These are phyloP conservation scores for Cicer judaicum DNA, from an alignment of 306 rosid species.

Conservation along the genomic window DNA sequence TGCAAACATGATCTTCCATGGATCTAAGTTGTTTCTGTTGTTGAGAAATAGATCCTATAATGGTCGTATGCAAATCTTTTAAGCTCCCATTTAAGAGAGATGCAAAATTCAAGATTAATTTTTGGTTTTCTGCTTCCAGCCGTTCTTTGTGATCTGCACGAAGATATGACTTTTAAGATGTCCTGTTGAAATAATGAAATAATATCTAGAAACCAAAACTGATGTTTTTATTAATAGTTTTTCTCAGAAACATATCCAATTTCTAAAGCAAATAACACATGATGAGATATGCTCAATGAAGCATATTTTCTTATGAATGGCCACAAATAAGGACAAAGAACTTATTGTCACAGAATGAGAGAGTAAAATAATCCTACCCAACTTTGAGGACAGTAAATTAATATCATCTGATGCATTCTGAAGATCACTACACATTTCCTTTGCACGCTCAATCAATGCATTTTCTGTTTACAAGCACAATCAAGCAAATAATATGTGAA, in stretches of 20 bases:
- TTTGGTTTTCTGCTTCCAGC: conserved; percentile 75
- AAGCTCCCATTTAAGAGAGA: conserved; percentile 72
- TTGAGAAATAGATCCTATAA: conserved; percentile 74
- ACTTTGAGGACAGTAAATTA: conserved; percentile 57
- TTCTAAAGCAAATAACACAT: not conserved
- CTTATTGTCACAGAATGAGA: not conserved
- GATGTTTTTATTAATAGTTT: not conserved
- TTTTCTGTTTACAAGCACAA: conserved; percentile 60
- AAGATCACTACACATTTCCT: conserved; percentile 71
- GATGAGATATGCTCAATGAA: conserved; percentile 10
- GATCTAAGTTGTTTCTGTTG: conserved; percentile 72
- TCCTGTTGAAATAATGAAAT: conserved; percentile 9
- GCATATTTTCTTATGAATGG: conserved; percentile 17
- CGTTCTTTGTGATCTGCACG: conserved; percentile 70
- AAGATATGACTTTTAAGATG: conserved; percentile 5
- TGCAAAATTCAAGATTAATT: conserved; percentile 64
- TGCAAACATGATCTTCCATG: conserved; percentile 74
- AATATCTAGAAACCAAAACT: not conserved
- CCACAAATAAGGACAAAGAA: conserved; percentile 2
- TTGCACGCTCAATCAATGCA: conserved; percentile 73
- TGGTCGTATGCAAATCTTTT: conserved; percentile 68
- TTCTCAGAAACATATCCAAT: not conserved
- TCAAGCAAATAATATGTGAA: conserved; percentile 37
- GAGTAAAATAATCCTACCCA: conserved; percentile 62
- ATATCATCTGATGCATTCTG: conserved; percentile 78